These are phyloP conservation scores for Colletotrichum sp. DNA, from an alignment of 2,329 filamentous ascomycete species.

Conservation along the genomic window DNA sequence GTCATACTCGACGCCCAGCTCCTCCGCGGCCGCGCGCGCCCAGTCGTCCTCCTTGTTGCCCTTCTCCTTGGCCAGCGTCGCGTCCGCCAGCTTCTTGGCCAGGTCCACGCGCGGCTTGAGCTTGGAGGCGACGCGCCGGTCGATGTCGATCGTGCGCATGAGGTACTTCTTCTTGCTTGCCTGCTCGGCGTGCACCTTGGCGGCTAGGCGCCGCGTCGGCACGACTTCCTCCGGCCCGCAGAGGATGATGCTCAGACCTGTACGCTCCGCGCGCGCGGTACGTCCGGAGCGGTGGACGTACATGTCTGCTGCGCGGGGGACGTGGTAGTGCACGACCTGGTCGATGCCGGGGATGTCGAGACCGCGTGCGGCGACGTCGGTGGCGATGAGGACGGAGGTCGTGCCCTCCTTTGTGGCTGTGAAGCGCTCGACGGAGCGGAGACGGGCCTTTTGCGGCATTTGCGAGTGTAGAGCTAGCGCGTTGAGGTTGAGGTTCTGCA, in stretches of 20 bases:
- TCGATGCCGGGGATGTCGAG: conserved; percentile 92
- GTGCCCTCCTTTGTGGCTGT: conserved; percentile 61
- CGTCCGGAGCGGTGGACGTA: conserved; percentile 96
- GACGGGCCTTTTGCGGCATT: conserved; percentile 93
- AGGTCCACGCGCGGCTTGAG: conserved; percentile 79
- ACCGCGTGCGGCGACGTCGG: conserved; percentile 91
- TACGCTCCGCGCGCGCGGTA: conserved; percentile 81
- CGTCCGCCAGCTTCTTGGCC: conserved; percentile 87
- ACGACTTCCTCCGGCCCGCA: conserved; percentile 91
- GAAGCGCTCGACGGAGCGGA: conserved; percentile 93
- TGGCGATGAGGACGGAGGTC: conserved; percentile 80
- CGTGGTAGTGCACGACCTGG: conserved; percentile 92
- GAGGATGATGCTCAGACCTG: conserved; percentile 83
- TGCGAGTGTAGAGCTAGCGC: conserved; percentile 85
- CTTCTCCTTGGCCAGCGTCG: conserved; percentile 85
- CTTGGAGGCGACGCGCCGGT: conserved; percentile 77
- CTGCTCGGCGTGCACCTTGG: conserved; percentile 79
- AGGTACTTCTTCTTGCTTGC: conserved; percentile 59
- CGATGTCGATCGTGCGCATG: conserved; percentile 82
- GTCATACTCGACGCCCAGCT: conserved; percentile 93
- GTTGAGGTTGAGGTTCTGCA: conserved; percentile 81
- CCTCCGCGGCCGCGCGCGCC: conserved; percentile 83
- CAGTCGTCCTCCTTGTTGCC: conserved; percentile 83
- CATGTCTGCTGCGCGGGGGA: conserved; percentile 87
- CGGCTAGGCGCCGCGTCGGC: conserved; percentile 81